Conservation (phyloP, 2,329 filamentous ascomycete species). For the Pseudogymnoascus pannorum region DNA sequence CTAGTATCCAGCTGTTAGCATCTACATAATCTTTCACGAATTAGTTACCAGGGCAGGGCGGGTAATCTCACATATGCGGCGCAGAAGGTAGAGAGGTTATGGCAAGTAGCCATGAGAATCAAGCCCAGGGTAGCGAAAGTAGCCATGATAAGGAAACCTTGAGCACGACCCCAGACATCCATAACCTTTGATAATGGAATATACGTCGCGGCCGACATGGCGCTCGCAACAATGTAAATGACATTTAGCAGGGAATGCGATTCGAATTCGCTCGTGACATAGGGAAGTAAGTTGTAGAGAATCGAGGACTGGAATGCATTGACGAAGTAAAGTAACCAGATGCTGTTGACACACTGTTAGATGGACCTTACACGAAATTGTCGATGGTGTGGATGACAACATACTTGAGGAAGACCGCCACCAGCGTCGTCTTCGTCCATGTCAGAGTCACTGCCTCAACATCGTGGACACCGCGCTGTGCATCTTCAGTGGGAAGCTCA, state of each 20-base stretch:
- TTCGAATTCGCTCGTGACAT: slow-evolving; percentile 22
- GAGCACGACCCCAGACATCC: slow-evolving; percentile 61
- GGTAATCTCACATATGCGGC: slow-evolving; percentile 36
- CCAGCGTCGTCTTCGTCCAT: slow-evolving; percentile 42
- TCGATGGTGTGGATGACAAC: slow-evolving; percentile 18
- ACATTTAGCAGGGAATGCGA: slow-evolving; percentile 31
- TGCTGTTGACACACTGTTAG: slow-evolving; percentile 28
- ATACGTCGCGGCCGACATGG: slow-evolving; percentile 53
- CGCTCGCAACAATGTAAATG: slow-evolving; percentile 45
- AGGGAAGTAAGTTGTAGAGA: slow-evolving; percentile 22
- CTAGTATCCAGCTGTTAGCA: slow-evolving; percentile 21
- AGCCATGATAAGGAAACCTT: slow-evolving; percentile 52
- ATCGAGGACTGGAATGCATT: slow-evolving; percentile 35
- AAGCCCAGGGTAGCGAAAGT: slow-evolving; percentile 45
- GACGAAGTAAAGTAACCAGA: slow-evolving; percentile 38
- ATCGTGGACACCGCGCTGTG: slow-evolving; percentile 38
- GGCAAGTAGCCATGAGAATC: slow-evolving; percentile 60
- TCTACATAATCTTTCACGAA: neutral
- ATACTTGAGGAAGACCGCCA: slow-evolving; percentile 40
- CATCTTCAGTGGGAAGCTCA: slow-evolving; percentile 17
- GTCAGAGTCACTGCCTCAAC: slow-evolving; percentile 45
- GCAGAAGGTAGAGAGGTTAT: slow-evolving; percentile 52
- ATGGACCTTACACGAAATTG: neutral
- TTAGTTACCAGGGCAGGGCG: slow-evolving; percentile 26
- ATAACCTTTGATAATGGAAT: slow-evolving; percentile 61